These are phyloP conservation scores for Parathielavia appendiculata DNA, from an alignment of 495 filamentous ascomycete genomes.

Conservation along the genomic window DNA sequence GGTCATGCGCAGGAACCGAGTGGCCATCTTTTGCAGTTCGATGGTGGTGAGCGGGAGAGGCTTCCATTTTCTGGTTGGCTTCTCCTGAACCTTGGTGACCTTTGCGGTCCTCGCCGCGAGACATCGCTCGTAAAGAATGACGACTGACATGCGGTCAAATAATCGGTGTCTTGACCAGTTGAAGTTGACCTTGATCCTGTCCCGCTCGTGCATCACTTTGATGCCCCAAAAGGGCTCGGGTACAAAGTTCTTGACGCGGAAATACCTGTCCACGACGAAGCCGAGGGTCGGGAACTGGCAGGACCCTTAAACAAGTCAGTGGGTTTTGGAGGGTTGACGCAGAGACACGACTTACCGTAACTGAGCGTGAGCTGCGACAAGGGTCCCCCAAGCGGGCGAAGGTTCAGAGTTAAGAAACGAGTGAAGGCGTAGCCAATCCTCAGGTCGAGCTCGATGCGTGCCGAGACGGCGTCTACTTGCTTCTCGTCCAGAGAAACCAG, in stretches of 20 bases:
- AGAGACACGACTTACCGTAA: constrained; percentile 60
- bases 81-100: constrained; percentile 77
- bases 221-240: constrained; percentile 91
- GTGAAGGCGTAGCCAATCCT: constrained; percentile 90
- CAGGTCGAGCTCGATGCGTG: constrained; percentile 87
- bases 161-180: constrained; percentile 76
- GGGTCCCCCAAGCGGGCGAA: constrained; percentile 60
- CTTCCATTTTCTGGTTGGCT: constrained; percentile 90
- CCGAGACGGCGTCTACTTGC: constrained; percentile 82
- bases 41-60: constrained; percentile 92
- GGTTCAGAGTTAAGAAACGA: constrained; percentile 71
- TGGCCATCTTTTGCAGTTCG: constrained; percentile 97
- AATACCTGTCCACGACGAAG: constrained; percentile 94
- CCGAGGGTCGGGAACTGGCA: constrained; percentile 97
- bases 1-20: constrained; percentile 74
- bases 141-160: constrained; percentile 79
- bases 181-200: constrained; percentile 77
- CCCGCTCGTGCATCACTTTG: constrained; percentile 71
- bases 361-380: constrained; percentile 65
- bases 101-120: constrained; percentile 68
- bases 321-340: background rate
- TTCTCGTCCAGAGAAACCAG: constrained; percentile 75
- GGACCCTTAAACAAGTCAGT: constrained; percentile 54
- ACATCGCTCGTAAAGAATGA: constrained; percentile 80
- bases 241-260: constrained; percentile 85